These are phyloP conservation scores for Acanthamoeba divionensis DNA, from an alignment of 208 protist species.

Conservation along the genomic window DNA sequence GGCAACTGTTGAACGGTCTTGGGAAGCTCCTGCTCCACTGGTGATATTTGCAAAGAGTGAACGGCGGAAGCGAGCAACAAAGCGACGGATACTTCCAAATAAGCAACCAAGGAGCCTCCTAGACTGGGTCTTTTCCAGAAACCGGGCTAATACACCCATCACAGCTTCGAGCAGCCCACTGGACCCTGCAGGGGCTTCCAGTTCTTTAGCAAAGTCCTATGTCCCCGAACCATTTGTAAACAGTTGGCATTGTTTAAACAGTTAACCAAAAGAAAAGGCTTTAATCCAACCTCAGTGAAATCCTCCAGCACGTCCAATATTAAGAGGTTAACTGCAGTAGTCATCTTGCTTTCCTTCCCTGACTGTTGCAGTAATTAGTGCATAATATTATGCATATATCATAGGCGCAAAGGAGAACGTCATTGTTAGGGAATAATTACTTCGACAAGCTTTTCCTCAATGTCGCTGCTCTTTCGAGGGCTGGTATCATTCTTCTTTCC, in stretches of 20 bases:
- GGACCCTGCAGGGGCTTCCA: neutral
- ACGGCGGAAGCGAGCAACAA: constrained; percentile 25
- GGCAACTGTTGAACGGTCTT: no score
- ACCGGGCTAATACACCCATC: neutral
- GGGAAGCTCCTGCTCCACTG: no score
- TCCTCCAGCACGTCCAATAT: constrained; percentile 30
- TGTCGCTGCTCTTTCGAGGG: neutral
- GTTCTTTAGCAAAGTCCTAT: constrained; percentile 5
- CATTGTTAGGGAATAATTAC: neutral
- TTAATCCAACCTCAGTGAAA: no score
- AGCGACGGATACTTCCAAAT: neutral
- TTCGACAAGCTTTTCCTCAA: neutral
- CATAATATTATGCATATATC: no score
- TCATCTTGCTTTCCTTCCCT: constrained; percentile 38
- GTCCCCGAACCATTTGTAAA: no score
- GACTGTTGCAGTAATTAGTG: neutral
- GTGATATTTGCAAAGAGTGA: neutral
- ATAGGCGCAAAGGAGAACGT: neutral
- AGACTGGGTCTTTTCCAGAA: neutral
- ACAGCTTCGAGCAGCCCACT: neutral
- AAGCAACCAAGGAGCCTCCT: neutral
- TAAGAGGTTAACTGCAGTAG: neutral
- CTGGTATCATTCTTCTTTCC: neutral
- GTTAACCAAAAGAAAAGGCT: no score
- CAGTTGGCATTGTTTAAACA: no score